Base-by-base conservation (phyloP, 2,329 filamentous ascomycete genomes). In the Scolecobasidium constrictum region DNA sequence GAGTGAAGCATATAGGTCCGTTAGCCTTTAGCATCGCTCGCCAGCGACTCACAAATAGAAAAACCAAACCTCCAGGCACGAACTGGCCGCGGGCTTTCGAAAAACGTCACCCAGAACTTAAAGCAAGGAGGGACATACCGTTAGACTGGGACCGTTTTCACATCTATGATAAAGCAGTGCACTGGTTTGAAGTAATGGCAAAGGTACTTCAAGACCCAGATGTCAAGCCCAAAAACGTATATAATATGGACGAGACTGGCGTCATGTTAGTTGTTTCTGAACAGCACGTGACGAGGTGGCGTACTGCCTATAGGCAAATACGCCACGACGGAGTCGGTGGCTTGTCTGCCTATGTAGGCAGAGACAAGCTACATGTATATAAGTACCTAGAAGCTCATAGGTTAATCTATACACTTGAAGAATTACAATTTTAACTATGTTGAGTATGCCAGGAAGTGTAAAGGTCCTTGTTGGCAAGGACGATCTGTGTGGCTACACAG, bases 121-220 rank as follows among this genome's bases (percentile, higher is more conserved):
- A 42, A 46, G 44, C 48, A 34, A 53, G 40, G 38, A 48, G 16
- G 17, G 40, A 45, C 13, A 49, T 22, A 19, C 28, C 50, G 26
- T 26, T 52, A 15, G 52, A 55, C 41, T 56, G 44, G 52, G 49
- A 53, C 5, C 46, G 48, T 4, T 41, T 35, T 20, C 34, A 48
- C 35, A 49, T 43, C 15, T 47, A 50, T 42, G 28, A 36, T 5
- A 48, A 48, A 37, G 21, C 46, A 5, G 41, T 28, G 38, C 34
- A 48, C 20, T 49, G 37, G 47, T 49, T 49, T 35, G 37, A 48
- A 18, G 44, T 49, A 9, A 49, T 49, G 19, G 28, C 35, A 38
- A 45, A 41, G 36, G 47, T 45, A 19, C 16, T 50, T 16, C 21
- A 44, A 17, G 33, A 44, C 31, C 46, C 38, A 26, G 41, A 20